These are phyloP conservation scores for Phytophthora meadii DNA, from an alignment of 352 stramenopile species.

Conservation along the genomic window DNA sequence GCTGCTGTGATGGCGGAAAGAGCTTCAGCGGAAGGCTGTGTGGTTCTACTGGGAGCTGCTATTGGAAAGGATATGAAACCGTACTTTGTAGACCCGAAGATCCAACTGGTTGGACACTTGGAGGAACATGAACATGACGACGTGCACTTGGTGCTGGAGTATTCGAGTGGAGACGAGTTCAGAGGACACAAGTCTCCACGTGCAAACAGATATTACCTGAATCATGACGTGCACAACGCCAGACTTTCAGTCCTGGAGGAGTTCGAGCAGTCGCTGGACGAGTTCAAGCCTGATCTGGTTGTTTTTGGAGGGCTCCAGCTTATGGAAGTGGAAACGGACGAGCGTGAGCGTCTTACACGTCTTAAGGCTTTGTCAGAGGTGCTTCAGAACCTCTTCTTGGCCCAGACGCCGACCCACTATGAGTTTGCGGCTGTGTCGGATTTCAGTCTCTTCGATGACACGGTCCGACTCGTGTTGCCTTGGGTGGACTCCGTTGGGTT, in stretches of 20 bases:
- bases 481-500: conserved; percentile 84
- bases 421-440: conserved; percentile 87
- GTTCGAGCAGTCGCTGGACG: conserved; percentile 67
- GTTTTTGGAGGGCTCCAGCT: conserved; percentile 86
- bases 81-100: conserved; percentile 62
- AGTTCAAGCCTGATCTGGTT: conserved; percentile 73
- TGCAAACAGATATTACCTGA: conserved; percentile 87
- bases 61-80: conserved; percentile 82
- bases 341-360: conserved; percentile 52
- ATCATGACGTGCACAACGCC: conserved; percentile 88
- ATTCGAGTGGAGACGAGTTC: conserved; percentile 71
- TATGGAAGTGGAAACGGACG: conserved; percentile 84
- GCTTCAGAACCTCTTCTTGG: conserved; percentile 72
- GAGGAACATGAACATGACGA: conserved; percentile 71
- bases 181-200: conserved; percentile 66
- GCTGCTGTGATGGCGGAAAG: conserved; percentile 83
- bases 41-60: conserved; percentile 75
- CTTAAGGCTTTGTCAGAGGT: conserved; percentile 73
- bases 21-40: conserved; percentile 68
- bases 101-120: conserved; percentile 74
- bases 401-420: conserved; percentile 75
- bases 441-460: conserved; percentile 86
- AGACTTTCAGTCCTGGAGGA: conserved; percentile 80
- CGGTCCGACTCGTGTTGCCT: conserved; percentile 76
- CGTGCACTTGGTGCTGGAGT: conserved; percentile 85